Evolutionary conservation across 805 yeast genomes (phyloP).

Genomic region (Millerago galiae): DNA sequence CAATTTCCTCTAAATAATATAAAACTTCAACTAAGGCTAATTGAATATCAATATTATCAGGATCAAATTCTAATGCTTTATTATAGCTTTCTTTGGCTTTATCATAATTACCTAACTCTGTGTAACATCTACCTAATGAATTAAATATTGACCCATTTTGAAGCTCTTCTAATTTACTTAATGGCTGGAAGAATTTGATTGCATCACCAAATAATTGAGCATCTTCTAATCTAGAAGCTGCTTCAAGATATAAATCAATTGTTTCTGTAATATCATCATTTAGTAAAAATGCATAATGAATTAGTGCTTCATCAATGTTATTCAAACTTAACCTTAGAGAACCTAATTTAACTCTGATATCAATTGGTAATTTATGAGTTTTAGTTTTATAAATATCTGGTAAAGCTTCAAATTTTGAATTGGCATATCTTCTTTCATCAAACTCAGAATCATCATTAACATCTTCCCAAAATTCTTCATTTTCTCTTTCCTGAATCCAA

Average conservation of each 20-base stretch:
- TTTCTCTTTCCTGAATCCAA: conserved; percentile 71
- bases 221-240: conserved; percentile 67
- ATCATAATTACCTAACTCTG: conserved; percentile 63
- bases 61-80: conserved; percentile 47
- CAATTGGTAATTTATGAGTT: conserved; percentile 63
- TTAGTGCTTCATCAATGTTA: conserved; percentile 61
- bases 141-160: conserved; percentile 38
- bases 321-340: conserved; percentile 60
- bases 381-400: conserved; percentile 31
- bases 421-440: conserved; percentile 59
- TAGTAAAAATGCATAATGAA: conserved; percentile 57
- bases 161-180: conserved; percentile 49
- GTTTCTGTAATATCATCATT: conserved; percentile 54
- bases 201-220: conserved; percentile 74
- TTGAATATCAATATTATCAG: conserved; percentile 64
- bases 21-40: conserved; percentile 78
- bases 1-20: conserved; percentile 56
- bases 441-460: conserved; percentile 70
- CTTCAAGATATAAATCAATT: conserved; percentile 67
- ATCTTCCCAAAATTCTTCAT: conserved; percentile 40
- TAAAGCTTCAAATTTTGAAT: conserved; percentile 36
- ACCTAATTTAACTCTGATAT: conserved; percentile 79
- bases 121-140: conserved; percentile 70
- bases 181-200: conserved; percentile 51
- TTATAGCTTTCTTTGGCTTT: conserved; percentile 57